Base-by-base conservation (phyloP, 768 basidiomycete species). In the Collybiopsis luxurians region DNA sequence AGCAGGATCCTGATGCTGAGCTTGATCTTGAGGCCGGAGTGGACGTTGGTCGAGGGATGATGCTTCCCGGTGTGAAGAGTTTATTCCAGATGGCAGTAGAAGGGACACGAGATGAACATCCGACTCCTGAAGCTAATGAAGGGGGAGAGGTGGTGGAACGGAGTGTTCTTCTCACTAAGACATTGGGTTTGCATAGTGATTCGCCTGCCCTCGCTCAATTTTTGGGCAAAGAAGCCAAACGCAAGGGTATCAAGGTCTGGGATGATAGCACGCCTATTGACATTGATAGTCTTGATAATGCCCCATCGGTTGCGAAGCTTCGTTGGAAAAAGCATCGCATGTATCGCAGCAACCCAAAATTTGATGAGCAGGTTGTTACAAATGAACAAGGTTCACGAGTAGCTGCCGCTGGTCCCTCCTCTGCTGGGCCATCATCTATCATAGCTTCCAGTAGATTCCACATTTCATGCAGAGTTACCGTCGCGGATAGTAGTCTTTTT, bases 31-130 rank as follows among this genome's bases (percentile, higher is more conserved):
- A 70, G 31, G 61, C 60, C 19, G 81, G 81, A 11, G 68, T 70
- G 21, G 78, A 81, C 60, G 79, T 81, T 36, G 75, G 75, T 27
- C 48, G 73, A 19, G 75, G 75, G 24, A 66, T 77, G 7, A 67
- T 79, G 23, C 64, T 79, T 27, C 79, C 80, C 6, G 78, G 78
- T 4, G 66, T 83, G 17, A 75, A 74, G 39, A 77, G 76, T 7
- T 67, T 83, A 30, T 82, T 82, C 59, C 69, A 78, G 59, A 75
- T 71, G 63, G 82, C 81, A 4, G 78, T 82, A 46, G 76, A 73
- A 5, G 51, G 44, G 23, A 55, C 26, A 13, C 47, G 48, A 28
- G 64, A 51, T 23, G 52, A 49, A n/a, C 39, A 2, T 27, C 43
- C n/a, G 24, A 28, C 3, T n/a, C 17, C 21, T 5, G 44, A 19